Conservation (phyloP, 371 early-diverging fungal species). For the Mortierella sp. region DNA sequence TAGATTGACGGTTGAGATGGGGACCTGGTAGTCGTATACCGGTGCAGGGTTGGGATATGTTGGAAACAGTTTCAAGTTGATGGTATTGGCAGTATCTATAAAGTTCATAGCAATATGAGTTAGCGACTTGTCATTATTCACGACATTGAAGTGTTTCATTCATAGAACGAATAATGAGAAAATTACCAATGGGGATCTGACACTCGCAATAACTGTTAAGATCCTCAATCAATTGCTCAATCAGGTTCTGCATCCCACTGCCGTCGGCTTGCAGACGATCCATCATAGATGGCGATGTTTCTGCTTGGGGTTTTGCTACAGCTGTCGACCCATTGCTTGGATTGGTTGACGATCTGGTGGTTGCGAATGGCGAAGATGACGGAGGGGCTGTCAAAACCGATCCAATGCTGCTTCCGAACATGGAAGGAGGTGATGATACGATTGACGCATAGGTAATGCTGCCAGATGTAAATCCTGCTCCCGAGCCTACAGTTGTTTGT, state of each 20-base stretch:
- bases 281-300: constrained; percentile 8
- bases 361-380: constrained; percentile 40
- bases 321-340: not conserved
- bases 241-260: constrained; percentile 76
- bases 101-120: not conserved
- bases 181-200: constrained; percentile 88
- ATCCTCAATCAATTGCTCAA: constrained; percentile 90
- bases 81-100: constrained; percentile 72
- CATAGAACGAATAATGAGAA: not conserved
- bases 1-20: constrained; percentile 82
- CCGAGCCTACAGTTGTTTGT: not conserved
- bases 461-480: not conserved
- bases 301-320: not conserved
- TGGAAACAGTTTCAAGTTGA: constrained; percentile 91
- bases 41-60: constrained; percentile 81
- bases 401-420: constrained; percentile 10
- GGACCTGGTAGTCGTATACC: constrained; percentile 88
- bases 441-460: constrained; percentile 29
- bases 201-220: constrained; percentile 90
- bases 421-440: constrained; percentile 43
- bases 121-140: not conserved
- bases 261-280: constrained; percentile 26
- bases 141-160: too few relatives aligned
- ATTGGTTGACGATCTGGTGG: constrained; percentile 12
- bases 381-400: constrained; percentile 36